Base-by-base conservation (phyloP, 1,139 yeast species). In the Geotrichum aggregatum region DNA sequence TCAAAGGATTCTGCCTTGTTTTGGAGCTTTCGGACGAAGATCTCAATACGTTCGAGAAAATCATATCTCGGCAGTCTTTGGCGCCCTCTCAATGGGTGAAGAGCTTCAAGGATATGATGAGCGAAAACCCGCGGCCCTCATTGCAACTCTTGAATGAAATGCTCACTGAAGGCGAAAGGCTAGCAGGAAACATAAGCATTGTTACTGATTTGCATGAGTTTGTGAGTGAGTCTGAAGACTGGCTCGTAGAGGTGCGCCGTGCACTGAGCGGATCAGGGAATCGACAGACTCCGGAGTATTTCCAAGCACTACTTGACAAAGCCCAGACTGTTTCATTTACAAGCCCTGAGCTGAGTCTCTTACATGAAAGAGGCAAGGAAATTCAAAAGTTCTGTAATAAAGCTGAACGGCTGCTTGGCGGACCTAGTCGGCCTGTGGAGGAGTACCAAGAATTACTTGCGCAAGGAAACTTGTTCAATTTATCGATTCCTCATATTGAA, bases 381-480 rank as follows among this genome's bases (percentile, higher is more conserved):
- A 75, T 85, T 44, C 75, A 73, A 49, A 74, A 74, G 47, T 85
- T 77, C 64, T 82, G 21, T 21, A 39, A 14, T 18, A 46, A 46
- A 16, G 44, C 44, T 14, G 49, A 46, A 30, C 26, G 26, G 10
- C 4, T 46, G 19, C 28, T 46, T 46, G 53, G 49, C 7, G 49
- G 50, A 10, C 52, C 56, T 8, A 26, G 53, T 16, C 47, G 53
- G 3, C 43, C 61, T 0, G 34, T 61, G 10, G 65, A 63, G 10
- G 69, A 67, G 11, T 65, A 67, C 41, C 56, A 60, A 33, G 71
- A 64, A 21, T 55, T 72, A 56, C 61, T 72, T 21, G 68, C 66
- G 30, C 60, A 79, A 33, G 91, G 91, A 1, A 75, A 74, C 55
- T 75, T 82, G 13, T 77, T 83, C 62, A 86, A 86, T 2, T 66